A percentile compares a stretch with the other conserved stretches of the same genome.
These are phyloP conservation scores for Pseudozyma tsukubaensis DNA, from an alignment of 1,284 basidiomycete genomes.

Conservation along the genomic window DNA sequence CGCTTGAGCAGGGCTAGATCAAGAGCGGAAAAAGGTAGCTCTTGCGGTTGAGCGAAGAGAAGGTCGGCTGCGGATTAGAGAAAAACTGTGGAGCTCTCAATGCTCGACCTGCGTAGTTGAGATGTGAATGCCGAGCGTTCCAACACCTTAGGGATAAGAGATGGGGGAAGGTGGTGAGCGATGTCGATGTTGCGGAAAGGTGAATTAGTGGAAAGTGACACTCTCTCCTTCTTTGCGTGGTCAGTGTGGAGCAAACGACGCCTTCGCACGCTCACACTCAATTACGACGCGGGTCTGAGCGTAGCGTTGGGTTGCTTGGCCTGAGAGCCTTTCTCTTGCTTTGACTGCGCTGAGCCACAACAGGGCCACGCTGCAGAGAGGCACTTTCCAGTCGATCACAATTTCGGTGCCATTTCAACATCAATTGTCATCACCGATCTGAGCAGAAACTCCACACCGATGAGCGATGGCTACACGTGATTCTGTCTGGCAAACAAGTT, in stretches of 20 bases:
- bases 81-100: too few relatives aligned
- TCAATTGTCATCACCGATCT: constrained; percentile 18
- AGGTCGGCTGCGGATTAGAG: not conserved
- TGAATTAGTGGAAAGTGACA: too few relatives aligned
- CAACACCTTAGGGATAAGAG: not conserved
- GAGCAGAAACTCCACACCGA: not conserved
- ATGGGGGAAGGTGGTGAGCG: constrained; percentile 1
- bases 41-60: too few relatives aligned
- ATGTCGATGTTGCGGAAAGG: too few relatives aligned
- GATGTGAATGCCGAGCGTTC: too few relatives aligned
- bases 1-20: too few relatives aligned
- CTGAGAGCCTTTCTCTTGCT: not conserved
- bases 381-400: constrained; percentile 1
- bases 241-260: constrained; percentile 23
- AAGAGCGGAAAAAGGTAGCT: too few relatives aligned
- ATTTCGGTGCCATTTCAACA: not conserved
- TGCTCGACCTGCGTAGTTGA: too few relatives aligned
- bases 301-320: constrained; percentile 1
- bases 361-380: constrained; percentile 4
- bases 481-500: not conserved
- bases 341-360: not conserved
- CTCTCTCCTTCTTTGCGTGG: constrained; percentile 6
- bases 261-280: constrained; percentile 5
- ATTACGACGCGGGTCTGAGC: constrained; percentile 51
- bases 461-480: constrained; percentile 10